Base-by-base conservation (phyloP, 345 rosid genomes). In the Noccaea caerulescens region DNA sequence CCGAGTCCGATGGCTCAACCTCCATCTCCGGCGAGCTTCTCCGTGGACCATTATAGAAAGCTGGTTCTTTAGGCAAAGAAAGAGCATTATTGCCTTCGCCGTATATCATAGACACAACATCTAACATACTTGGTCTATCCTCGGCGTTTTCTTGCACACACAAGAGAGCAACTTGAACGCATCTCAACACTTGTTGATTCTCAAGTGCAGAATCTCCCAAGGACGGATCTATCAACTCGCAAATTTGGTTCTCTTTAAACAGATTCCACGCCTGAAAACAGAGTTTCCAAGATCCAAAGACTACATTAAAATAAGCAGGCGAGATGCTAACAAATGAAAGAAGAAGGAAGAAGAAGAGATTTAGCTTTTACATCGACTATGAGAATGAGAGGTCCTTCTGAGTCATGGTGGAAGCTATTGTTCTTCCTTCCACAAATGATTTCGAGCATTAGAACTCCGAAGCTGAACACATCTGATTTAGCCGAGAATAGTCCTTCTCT, bases 401-500 rank as follows among this genome's bases (percentile, higher is more conserved):
- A 33, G 7, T 74, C 77, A 50, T 66, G 66, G 63, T 77, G 47
- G 62, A 83, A 84, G 33, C 89, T 76, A 44, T 62, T 81, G 47
- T 81, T 84, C 69, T 75, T 82, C 63, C 69, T 78, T 39, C 92
- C 86, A 13, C 80, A 80, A 25, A 85, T 25, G 8, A 85, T 80
- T 81, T 87, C 86, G 0, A 83, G 62, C 69, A 84, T 23, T 5
- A 84, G 44, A 27, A 84, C 85, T 3, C 88, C 84, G 11, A 77
- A 81, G 60, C 85, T 83, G 66, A 79, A 84, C 7, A 84, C 82
- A 67, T 84, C 87, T 9, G 85, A 78, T 50, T 83, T 86, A 4
- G 72, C 41, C 1, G 84, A 84, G 72, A 84, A 82, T 10, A 68
- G 23, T 3, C 88, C 87, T 30, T 80, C 81, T 2, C 81, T 33